Evolutionary conservation across 768 basidiomycete genomes (phyloP).

Genomic region (Royoungia palumana): DNA sequence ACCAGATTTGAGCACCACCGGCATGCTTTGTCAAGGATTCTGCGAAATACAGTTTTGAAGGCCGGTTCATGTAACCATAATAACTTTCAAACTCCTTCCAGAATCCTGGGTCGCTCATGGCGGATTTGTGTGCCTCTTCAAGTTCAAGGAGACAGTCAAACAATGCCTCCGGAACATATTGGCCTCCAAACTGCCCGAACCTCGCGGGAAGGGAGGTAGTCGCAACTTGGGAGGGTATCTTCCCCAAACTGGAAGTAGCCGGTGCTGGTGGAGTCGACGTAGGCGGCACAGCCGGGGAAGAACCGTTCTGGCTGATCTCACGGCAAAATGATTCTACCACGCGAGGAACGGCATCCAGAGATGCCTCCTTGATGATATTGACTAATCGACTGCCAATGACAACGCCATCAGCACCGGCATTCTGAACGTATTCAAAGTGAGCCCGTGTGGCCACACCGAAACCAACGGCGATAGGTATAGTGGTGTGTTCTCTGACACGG

Average conservation of each 20-base stretch:
- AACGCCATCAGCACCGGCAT: slow-evolving; percentile 91
- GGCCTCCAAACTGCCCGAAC: slow-evolving; percentile 95
- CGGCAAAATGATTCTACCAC: slow-evolving; percentile 73
- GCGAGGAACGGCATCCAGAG: slow-evolving; percentile 44
- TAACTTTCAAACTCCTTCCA: slow-evolving; percentile 87
- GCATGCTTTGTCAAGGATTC: slow-evolving; percentile 86
- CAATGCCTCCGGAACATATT: slow-evolving; percentile 96
- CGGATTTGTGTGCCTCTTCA: slow-evolving; percentile 85
- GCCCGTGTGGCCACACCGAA: slow-evolving; percentile 91
- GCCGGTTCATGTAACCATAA: slow-evolving; percentile 93
- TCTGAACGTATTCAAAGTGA: slow-evolving; percentile 83
- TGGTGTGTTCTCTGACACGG: slow-evolving; percentile 75
- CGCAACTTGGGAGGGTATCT: slow-evolving; percentile 29
- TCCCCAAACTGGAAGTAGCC: slow-evolving; percentile 5
- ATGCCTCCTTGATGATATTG: slow-evolving; percentile 66
- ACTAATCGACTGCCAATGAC: slow-evolving; percentile 91
- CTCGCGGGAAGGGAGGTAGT: slow-evolving; percentile 63
- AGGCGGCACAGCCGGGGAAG: slow-evolving; percentile 15
- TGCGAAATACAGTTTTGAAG: slow-evolving; percentile 87
- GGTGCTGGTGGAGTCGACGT: neutral
- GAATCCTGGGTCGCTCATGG: slow-evolving; percentile 85
- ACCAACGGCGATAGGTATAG: slow-evolving; percentile 88
- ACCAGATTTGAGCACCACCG: slow-evolving; percentile 95
- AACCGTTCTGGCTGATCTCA: slow-evolving; percentile 52
- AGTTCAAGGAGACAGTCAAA: slow-evolving; percentile 90